Percentiles rank a stretch among this genome's conserved stretches.
Evolutionary conservation across 164 flowering plant species (phyloP).

Genomic region (Chloranthus sessilifolius): DNA sequence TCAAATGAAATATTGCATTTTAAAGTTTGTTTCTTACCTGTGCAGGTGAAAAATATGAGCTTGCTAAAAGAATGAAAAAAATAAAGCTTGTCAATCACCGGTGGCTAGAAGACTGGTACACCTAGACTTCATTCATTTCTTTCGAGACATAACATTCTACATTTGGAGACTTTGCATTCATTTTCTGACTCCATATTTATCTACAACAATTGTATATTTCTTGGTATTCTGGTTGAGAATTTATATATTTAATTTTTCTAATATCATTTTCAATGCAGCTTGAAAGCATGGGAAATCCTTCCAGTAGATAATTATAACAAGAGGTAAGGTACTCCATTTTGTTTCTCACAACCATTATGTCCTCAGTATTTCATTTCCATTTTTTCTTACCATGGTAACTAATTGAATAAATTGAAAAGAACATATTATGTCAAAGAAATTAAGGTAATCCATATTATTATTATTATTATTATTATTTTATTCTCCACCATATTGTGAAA

Average conservation of each 20-base stretch:
- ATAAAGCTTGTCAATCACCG: conserved; percentile 85
- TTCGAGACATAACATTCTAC: no score
- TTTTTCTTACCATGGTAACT: no score
- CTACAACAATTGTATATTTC: neutral
- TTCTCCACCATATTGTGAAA: no score
- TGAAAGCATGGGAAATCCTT: conserved; percentile 77
- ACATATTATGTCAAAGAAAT: no score
- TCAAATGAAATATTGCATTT: no score
- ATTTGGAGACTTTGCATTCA: neutral
- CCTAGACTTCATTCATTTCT: neutral
- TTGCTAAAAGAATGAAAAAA: conserved; percentile 64
- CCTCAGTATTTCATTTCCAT: no score
- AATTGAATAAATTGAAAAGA: no score
- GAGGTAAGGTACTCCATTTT: conserved; percentile 42
- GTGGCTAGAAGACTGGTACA: conserved; percentile 96
- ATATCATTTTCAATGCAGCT: conserved; percentile 42
- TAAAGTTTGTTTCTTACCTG: neutral
- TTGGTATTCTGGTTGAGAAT: neutral
- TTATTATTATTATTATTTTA: no score
- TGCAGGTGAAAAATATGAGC: conserved; percentile 90
- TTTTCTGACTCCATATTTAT: neutral
- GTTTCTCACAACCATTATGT: no score
- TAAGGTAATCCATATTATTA: no score
- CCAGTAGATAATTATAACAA: conserved; percentile 65
- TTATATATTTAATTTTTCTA: conserved; percentile 1